A percentile compares a stretch with the other conserved stretches of the same genome.
phyloP scores from a whole-genome alignment of 192 early-diverging fungal species.

The Mycoemilia scoparia region DNA sequence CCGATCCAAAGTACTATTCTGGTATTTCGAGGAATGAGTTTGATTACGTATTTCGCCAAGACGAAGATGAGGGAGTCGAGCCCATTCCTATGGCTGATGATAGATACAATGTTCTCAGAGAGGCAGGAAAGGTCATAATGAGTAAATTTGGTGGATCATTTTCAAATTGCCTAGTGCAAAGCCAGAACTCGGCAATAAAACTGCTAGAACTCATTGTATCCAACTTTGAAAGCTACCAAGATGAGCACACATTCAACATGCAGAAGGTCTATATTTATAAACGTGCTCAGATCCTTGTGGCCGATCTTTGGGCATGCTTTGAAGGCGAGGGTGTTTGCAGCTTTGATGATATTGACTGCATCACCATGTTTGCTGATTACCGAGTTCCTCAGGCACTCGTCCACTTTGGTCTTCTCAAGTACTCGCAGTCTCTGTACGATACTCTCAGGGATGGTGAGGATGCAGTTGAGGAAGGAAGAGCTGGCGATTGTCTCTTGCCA shows the following conservation, averaged over 20 bases:
- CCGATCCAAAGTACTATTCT: conserved; percentile 34
- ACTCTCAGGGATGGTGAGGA: conserved; percentile 14
- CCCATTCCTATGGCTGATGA: conserved; percentile 38
- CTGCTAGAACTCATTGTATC: conserved; percentile 36
- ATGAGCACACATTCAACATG: conserved; percentile 37
- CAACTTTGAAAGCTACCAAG: conserved; percentile 47
- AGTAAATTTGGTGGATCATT: conserved; percentile 45
- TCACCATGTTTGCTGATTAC: conserved; percentile 89
- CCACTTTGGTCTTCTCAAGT: conserved; percentile 47
- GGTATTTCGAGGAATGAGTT: conserved; percentile 21
- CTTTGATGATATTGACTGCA: conserved; percentile 54
- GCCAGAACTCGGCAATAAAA: conserved; percentile 31
- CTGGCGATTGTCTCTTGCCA: conserved; percentile 17
- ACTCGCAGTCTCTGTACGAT: conserved; percentile 35
- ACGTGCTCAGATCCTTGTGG: conserved; percentile 68
- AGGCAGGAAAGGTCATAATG: conserved; percentile 46
- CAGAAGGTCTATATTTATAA: conserved; percentile 47
- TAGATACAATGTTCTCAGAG: conserved; percentile 40
- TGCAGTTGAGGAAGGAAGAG: neutral
- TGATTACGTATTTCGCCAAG: conserved; percentile 39
- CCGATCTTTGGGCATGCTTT: conserved; percentile 77
- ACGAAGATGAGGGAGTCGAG: conserved; percentile 25
- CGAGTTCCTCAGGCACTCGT: conserved; percentile 55
- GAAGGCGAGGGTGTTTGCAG: conserved; percentile 38
- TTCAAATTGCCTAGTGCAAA: conserved; percentile 31